Conservation (phyloP, 2,329 filamentous ascomycete genomes). For the Penicillium sp. region DNA sequence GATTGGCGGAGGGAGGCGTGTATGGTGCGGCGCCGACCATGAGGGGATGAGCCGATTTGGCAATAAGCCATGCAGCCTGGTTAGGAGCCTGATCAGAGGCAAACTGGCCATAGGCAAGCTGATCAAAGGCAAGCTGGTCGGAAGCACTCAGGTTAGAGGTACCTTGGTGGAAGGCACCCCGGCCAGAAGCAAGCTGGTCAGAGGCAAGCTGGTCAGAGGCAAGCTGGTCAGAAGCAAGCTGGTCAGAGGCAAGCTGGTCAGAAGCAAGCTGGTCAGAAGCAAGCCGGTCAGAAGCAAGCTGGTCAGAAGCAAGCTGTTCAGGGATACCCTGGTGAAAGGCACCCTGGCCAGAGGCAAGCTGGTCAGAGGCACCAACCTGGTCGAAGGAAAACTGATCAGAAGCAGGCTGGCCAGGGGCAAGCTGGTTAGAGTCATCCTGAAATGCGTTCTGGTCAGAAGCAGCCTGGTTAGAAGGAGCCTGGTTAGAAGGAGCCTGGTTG, state of each 20-base stretch:
- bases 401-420: too few species aligned
- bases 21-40: background rate
- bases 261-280: background rate
- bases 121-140: background rate
- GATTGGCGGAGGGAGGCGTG: background rate
- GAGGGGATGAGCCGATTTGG: background rate
- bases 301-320: too few species aligned
- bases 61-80: background rate
- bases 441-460: too few species aligned
- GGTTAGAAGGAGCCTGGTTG: too few species aligned
- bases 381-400: background rate
- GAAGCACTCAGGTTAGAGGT: background rate
- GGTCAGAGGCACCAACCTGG: too few species aligned
- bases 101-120: background rate
- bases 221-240: background rate
- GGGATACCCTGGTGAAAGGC: background rate
- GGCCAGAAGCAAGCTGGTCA: background rate
- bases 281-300: too few species aligned
- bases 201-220: background rate
- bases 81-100: background rate
- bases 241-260: background rate
- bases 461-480: too few species aligned
- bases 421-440: background rate
- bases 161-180: background rate
- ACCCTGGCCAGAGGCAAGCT: background rate